Base-by-base conservation (phyloP, 176 grass and related monocot genomes). In the Avena insularis region DNA sequence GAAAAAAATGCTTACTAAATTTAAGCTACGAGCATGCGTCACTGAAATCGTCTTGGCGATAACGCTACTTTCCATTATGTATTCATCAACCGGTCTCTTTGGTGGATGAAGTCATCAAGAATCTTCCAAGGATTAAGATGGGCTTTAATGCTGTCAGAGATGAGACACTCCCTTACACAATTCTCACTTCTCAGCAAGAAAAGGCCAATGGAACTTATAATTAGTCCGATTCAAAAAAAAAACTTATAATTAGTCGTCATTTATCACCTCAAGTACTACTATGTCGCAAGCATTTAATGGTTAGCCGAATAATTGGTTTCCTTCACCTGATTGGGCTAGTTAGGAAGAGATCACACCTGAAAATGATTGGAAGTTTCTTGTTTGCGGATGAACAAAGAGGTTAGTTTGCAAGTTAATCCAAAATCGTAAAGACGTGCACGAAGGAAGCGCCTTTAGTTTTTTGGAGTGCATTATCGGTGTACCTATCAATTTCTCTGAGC, bases 321-420 rank as follows among this genome's bases (percentile, higher is more conserved):
- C 33, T 33, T 66, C 27, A 33, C 12, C 23, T 14, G 14, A 31
- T 65, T 65, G 11, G 62, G 1, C 62, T 31, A 65, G 23, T 65
- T 65, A 7, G 62, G 25, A 65, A 15, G 62, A 65, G 62, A 65
- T 31, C 4, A 19, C 57, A 47, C 21, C 3, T 80, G 89, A 91
- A 90, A 87, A 84, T 75, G 67, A 91, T 76, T 31, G 40, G 19
- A 36, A 80, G 81, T 75, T 87, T 79, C 38, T 87, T 84, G 49
- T 68, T 84, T 87, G 81, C 8, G 61, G 90, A 82, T 15, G 60
- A 91, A 77, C 69, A 7, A 61, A 85, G 13, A 8, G 61, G 33
- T 64, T 81, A 31, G 53, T 61, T 85, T 91, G 82, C 82, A 85
- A 88, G 86, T 61, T 78, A 63, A 56, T 20, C 77, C 78, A 82